Conservation (phyloP, 768 basidiomycete species). For the Podaxis sp. region DNA sequence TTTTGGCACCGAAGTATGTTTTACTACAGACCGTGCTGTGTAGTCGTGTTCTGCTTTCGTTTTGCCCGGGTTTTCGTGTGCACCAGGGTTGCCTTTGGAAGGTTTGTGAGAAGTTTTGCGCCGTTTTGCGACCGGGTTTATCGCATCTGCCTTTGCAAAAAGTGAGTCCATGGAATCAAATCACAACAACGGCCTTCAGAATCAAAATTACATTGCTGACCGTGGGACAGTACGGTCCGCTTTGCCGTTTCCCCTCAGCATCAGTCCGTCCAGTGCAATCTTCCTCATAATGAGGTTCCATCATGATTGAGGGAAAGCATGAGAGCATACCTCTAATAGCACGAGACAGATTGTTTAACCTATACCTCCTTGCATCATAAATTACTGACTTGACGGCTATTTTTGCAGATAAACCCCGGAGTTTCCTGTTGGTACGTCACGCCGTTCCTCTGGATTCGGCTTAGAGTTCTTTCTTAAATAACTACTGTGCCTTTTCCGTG, state of each 20-base stretch:
- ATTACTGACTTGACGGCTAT: no score
- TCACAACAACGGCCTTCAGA: neutral
- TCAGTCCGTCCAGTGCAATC: no score
- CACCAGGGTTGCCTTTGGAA: constrained; percentile 25
- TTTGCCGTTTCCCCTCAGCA: neutral
- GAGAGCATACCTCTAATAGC: no score
- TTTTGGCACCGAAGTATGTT: constrained; percentile 62
- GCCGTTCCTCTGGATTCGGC: no score
- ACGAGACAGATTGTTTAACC: no score
- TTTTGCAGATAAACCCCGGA: no score
- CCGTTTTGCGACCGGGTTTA: constrained; percentile 45
- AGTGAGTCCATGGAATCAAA: constrained; percentile 61
- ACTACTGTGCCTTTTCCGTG: no score
- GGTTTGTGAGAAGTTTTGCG: constrained; percentile 22
- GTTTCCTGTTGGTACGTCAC: no score
- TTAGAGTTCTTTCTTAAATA: no score
- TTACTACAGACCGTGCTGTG: constrained; percentile 57
- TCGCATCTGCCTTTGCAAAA: constrained; percentile 66
- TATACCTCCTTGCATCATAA: no score
- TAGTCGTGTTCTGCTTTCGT: constrained; percentile 36
- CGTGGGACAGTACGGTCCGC: neutral
- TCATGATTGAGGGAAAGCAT: no score
- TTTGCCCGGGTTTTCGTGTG: neutral
- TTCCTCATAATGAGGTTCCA: no score
- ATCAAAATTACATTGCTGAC: constrained; percentile 2